Evolutionary conservation across 495 filamentous ascomycete species (phyloP).

Genomic region (Cercophora samala): DNA sequence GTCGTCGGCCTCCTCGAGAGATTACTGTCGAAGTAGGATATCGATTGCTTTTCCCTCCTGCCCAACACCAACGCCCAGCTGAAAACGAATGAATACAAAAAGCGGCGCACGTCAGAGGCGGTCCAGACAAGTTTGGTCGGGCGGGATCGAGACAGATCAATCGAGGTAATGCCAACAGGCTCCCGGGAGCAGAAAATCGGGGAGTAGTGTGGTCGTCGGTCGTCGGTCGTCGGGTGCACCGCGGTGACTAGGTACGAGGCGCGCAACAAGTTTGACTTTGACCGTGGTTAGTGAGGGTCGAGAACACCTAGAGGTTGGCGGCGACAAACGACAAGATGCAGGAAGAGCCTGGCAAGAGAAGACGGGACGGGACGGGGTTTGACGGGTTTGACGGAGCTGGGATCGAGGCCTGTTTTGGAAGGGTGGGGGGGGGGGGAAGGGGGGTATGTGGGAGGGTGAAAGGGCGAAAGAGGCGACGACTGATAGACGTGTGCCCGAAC

Average conservation of each 20-base stretch:
- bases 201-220: too few relatives aligned
- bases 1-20: neutral
- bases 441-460: neutral
- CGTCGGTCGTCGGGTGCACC: too few relatives aligned
- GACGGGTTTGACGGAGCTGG: neutral
- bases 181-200: too few relatives aligned
- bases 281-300: too few relatives aligned
- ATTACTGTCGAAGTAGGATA: neutral
- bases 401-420: conserved; percentile 26
- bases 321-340: conserved; percentile 16
- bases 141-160: neutral
- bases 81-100: neutral
- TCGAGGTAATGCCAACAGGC: neutral
- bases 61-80: neutral
- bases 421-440: conserved; percentile 20
- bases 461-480: conserved; percentile 1
- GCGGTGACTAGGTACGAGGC: neutral
- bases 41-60: neutral
- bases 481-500: neutral
- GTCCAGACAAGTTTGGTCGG: too few relatives aligned
- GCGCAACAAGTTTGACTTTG: neutral
- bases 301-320: conserved; percentile 2
- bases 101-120: too few relatives aligned
- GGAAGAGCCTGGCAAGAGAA: conserved; percentile 11
- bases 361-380: conserved; percentile 19